Evolutionary conservation across 2,329 filamentous ascomycete genomes (phyloP).

Genomic region (Falciphora oryzae): DNA sequence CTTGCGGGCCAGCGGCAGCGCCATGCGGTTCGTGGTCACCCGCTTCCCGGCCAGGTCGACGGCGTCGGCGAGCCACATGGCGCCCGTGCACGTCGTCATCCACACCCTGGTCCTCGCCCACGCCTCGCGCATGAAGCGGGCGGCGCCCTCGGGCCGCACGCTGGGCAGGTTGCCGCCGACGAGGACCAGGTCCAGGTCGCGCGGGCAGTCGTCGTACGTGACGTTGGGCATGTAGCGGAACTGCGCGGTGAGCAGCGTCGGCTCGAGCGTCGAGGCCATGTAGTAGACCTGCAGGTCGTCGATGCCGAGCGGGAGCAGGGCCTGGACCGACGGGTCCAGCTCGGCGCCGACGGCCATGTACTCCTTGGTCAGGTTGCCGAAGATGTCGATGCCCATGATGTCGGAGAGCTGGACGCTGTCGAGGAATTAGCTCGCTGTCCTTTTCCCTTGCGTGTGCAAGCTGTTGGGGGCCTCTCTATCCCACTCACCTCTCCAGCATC

Average conservation of each 20-base stretch:
- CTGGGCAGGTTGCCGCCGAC: conserved; percentile 29
- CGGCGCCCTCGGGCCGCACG: conserved; percentile 26
- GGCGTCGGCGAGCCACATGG: conserved; percentile 31
- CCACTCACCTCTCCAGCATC: background rate
- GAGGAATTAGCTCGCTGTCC: conserved; percentile 19
- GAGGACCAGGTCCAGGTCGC: conserved; percentile 34
- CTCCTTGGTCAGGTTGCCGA: conserved; percentile 28
- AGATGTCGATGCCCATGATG: conserved; percentile 32
- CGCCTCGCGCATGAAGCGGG: conserved; percentile 30
- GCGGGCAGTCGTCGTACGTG: conserved; percentile 33
- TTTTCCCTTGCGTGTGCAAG: background rate
- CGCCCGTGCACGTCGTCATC: conserved; percentile 32
- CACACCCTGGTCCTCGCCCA: conserved; percentile 28
- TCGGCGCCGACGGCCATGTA: conserved; percentile 4
- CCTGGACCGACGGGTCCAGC: conserved; percentile 12
- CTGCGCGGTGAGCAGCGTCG: conserved; percentile 24
- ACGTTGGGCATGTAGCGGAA: conserved; percentile 29
- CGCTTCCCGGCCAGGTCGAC: conserved; percentile 31
- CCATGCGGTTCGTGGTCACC: conserved; percentile 31
- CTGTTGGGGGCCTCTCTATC: too few relatives aligned
- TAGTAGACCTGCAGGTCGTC: conserved; percentile 30
- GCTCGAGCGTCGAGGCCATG: conserved; percentile 28
- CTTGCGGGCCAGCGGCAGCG: conserved; percentile 22
- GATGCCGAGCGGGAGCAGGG: background rate
- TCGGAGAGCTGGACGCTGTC: conserved; percentile 33